phyloP scores from a whole-genome alignment of 371 early-diverging fungal species.

The Choanephora cucurbitarum region DNA sequence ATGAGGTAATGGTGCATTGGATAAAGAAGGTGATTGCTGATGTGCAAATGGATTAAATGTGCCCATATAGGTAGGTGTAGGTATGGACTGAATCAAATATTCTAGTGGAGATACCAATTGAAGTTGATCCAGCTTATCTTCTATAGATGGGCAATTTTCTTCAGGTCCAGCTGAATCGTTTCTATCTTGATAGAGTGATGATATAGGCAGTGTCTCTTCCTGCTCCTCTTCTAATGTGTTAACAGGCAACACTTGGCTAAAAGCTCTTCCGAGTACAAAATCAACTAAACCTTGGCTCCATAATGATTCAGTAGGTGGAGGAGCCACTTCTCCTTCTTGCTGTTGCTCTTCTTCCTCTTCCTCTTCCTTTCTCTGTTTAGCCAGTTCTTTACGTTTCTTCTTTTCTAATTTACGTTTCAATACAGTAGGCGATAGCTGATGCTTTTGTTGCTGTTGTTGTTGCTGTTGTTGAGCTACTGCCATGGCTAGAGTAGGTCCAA shows the following conservation, averaged over 20 bases:
- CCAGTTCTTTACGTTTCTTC: conserved; percentile 46
- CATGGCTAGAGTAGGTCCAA: conserved; percentile 52
- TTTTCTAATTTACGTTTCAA: conserved; percentile 43
- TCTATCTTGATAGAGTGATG: conserved; percentile 26
- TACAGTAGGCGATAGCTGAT: conserved; percentile 27
- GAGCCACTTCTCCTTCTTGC: too few species aligned
- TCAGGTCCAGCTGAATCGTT: not conserved
- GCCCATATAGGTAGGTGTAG: conserved; percentile 41
- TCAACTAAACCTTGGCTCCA: conserved; percentile 28
- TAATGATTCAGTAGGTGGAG: not conserved
- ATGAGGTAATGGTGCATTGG: not conserved
- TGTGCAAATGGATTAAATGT: conserved; percentile 49
- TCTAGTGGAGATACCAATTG: conserved; percentile 32
- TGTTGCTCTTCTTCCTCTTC: too few species aligned
- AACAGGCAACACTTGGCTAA: conserved; percentile 23
- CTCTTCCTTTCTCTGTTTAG: conserved; percentile 30
- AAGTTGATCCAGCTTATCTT: not conserved
- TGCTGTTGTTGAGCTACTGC: conserved; percentile 60
- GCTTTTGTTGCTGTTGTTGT: conserved; percentile 38
- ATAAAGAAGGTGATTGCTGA: conserved; percentile 31
- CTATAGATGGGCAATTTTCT: too few species aligned
- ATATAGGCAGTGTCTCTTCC: conserved; percentile 38
- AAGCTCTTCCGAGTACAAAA: conserved; percentile 47
- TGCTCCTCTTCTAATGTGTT: conserved; percentile 16
- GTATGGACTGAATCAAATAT: conserved; percentile 35